phyloP scores from a whole-genome alignment of 129 eudicot genomes.

The Escallonia herrerae region DNA sequence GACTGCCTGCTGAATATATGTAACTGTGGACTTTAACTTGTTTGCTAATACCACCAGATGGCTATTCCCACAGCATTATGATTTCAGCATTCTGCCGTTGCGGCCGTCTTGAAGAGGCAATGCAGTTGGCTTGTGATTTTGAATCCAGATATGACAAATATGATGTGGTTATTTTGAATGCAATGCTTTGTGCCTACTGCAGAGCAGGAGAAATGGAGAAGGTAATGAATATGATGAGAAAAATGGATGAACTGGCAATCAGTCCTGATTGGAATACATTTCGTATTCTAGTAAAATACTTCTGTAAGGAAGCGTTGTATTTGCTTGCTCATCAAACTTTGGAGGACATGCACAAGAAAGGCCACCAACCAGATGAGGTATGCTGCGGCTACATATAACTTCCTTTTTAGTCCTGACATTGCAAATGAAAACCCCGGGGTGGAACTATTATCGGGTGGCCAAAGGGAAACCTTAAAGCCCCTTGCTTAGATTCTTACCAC shows the following conservation, averaged over 20 bases:
- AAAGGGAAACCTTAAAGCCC: no score
- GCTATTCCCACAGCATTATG: slow-evolving; percentile 89
- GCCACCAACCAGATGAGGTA: slow-evolving; percentile 81
- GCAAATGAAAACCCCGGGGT: no score
- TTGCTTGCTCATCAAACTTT: slow-evolving; percentile 74
- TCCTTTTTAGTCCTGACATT: no score
- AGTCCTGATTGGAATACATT: slow-evolving; percentile 88
- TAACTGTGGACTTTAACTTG: slow-evolving; percentile 5
- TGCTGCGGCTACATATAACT: not conserved
- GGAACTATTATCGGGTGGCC: no score
- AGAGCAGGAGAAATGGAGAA: slow-evolving; percentile 82
- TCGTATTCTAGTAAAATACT: slow-evolving; percentile 68
- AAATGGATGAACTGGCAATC: slow-evolving; percentile 77
- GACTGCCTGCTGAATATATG: not conserved
- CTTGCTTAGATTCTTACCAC: no score
- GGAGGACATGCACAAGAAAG: slow-evolving; percentile 90
- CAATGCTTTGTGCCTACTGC: slow-evolving; percentile 91
- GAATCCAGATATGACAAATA: slow-evolving; percentile 70
- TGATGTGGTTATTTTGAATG: slow-evolving; percentile 70
- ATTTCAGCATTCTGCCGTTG: slow-evolving; percentile 67
- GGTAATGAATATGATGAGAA: slow-evolving; percentile 85
- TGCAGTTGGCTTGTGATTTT: slow-evolving; percentile 54
- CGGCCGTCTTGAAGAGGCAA: slow-evolving; percentile 74
- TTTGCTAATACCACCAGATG: slow-evolving; percentile 40
- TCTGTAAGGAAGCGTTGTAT: slow-evolving; percentile 65